Percentiles rank a stretch among this genome's conserved stretches.
phyloP scores from a whole-genome alignment of 129 eudicot genomes.

The Pittosporum tobira region DNA sequence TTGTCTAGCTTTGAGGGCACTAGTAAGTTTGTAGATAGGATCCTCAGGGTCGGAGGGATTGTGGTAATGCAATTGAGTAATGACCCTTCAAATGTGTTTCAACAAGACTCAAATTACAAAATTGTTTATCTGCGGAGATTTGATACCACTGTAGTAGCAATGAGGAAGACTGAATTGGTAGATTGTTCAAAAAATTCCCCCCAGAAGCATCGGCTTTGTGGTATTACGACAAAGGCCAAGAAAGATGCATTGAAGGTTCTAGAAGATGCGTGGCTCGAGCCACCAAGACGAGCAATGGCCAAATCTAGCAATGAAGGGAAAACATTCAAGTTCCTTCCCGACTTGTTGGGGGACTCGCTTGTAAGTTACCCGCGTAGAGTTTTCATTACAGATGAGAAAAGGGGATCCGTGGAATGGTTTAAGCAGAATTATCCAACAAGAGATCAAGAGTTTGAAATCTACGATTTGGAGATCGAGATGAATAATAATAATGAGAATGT shows the following conservation, averaged over 20 bases:
- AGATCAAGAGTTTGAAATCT: conserved; percentile 21
- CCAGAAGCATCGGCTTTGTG: background rate
- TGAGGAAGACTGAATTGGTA: conserved; percentile 28
- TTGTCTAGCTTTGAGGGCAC: conserved; percentile 17
- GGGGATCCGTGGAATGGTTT: conserved; percentile 28
- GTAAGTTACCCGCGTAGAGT: conserved; percentile 19
- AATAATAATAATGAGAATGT: background rate
- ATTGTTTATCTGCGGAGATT: conserved; percentile 46
- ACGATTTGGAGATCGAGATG: conserved; percentile 13
- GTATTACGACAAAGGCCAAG: conserved; percentile 12
- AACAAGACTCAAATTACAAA: conserved; percentile 26
- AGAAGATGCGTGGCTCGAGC: conserved; percentile 38
- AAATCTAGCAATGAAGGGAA: conserved; percentile 9
- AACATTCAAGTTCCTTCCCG: conserved; percentile 30
- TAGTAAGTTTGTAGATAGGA: conserved; percentile 17
- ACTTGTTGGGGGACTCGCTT: conserved; percentile 22
- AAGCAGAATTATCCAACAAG: conserved; percentile 27
- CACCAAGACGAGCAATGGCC: conserved; percentile 19
- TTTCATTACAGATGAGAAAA: conserved; percentile 23
- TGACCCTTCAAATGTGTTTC: conserved; percentile 22
- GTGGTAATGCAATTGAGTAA: conserved; percentile 29
- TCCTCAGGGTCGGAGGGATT: conserved; percentile 38
- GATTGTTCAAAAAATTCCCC: background rate
- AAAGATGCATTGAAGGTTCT: conserved; percentile 28
- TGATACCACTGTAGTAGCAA: conserved; percentile 27